Base-by-base conservation (phyloP, 202 grass and related monocot genomes). In the Carex arenaria region DNA sequence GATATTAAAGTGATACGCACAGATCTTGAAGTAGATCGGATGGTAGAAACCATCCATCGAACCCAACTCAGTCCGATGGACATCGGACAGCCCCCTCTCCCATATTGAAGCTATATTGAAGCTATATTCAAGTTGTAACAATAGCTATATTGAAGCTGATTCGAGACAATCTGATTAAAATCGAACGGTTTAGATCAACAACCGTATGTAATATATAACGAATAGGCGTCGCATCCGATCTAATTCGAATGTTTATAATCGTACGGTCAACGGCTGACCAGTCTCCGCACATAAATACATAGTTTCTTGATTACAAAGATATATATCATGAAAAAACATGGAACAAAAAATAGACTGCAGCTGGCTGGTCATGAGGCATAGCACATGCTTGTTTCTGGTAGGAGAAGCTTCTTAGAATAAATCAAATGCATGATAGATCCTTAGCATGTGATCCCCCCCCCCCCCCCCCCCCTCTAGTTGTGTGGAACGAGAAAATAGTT, bases 361-460 rank as follows among this genome's bases (percentile, higher is more conserved):
- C 51, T 81, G 79, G 79, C 51, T 81, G 79, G 79, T 81, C 38
- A 51, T 52, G 34, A 22, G 13, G 20, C 31, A 75, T 55, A 40
- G 54, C 77, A 81, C 79, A 81, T 81, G 79, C 40, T 67, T 67
- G 61, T 81, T 47, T 81, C 79, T 81, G 79, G 61, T 81, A 66
- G 63, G 79, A 81, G 61, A 81, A 81, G 79, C 19, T 81, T 81
- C 79, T 81, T 30, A 65, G n/a, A 67, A 67, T 22, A 66, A 63
- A 81, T 80, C 56, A 4, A 22, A 81, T 7, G 60, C 31, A 66
- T 74, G 36, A 47, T 47, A 49, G 10, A 74, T 47, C 67, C 67
- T 71, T 71, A 1, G 67, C 67, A 71, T 80, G 77, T 80, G 77
- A 80, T 80, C 64, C 26, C 77, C 22, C 13, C 57, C 23, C 57